Conservation (phyloP, 257 asterid species). For the Solanum dulcamara region DNA sequence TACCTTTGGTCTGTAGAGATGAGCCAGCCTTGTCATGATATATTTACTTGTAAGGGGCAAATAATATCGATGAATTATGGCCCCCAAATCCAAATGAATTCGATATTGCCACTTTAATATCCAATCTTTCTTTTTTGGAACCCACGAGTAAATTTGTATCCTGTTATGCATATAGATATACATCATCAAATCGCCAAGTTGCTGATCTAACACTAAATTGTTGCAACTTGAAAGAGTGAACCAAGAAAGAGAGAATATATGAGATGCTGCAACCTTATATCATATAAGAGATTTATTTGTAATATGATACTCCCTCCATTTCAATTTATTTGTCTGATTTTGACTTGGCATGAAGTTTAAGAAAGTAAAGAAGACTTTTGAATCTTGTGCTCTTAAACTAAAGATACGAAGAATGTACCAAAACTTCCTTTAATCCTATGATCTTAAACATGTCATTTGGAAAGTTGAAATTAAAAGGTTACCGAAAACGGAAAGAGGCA, state of each 20-base stretch:
- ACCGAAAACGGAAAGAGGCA: not conserved
- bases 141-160: slow-evolving; percentile 4
- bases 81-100: slow-evolving; percentile 16
- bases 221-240: not conserved
- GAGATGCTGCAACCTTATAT: not conserved
- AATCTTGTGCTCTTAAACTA: not conserved
- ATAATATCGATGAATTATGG: slow-evolving; percentile 11
- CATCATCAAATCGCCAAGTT: not conserved
- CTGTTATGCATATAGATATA: not conserved
- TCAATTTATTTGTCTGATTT: no score
- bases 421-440: not conserved
- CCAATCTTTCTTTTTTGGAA: slow-evolving; percentile 10
- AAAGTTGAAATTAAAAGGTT: not conserved
- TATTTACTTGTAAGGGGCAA: slow-evolving; percentile 8
- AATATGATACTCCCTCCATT: not conserved
- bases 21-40: not conserved
- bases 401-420: not conserved
- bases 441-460: not conserved
- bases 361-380: not conserved
- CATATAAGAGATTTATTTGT: not conserved
- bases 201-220: not conserved
- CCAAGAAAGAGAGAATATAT: not conserved
- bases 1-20: not conserved
- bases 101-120: slow-evolving; percentile 9
- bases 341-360: no score